A percentile compares a stretch with the other conserved stretches of the same genome.
These are phyloP conservation scores for Colletotrichum sp. DNA, from an alignment of 2,329 filamentous ascomycete genomes.

Conservation along the genomic window DNA sequence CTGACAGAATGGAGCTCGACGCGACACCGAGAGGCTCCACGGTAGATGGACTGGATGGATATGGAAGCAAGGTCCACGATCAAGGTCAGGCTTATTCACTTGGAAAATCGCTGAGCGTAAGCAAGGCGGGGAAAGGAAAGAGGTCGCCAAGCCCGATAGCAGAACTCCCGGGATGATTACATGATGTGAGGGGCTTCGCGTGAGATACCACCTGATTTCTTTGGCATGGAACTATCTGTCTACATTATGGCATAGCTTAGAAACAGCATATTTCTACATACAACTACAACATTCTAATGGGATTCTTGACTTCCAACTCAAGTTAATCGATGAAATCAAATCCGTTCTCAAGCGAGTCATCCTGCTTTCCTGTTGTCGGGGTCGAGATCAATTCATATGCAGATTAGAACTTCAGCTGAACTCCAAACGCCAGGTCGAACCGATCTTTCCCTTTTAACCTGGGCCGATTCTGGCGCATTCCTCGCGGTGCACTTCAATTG, in stretches of 20 bases:
- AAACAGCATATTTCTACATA: neutral
- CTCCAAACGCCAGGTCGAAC: neutral
- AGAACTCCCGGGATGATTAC: slow-evolving; percentile 24
- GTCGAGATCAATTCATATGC: neutral
- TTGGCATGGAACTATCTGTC: neutral
- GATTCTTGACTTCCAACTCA: neutral
- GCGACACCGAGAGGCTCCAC: neutral
- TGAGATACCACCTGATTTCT: neutral
- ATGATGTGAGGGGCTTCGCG: neutral
- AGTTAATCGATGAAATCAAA: fast-evolving
- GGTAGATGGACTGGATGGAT: neutral
- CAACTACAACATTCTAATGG: neutral
- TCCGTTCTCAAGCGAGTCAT: too few species aligned
- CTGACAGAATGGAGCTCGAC: slow-evolving; percentile 24
- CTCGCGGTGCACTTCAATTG: neutral
- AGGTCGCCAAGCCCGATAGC: neutral
- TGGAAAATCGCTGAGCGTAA: neutral
- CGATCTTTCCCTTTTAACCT: neutral
- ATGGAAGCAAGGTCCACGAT: neutral
- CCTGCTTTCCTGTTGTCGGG: too few species aligned
- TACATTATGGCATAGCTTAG: neutral
- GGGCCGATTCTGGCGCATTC: neutral
- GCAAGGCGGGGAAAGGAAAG: neutral
- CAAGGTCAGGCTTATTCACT: neutral
- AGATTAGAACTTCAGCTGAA: neutral